Evolutionary conservation across 139 green algal species (phyloP), one percentile per base, ranked within the genome.

Genomic region (Deuterostichococcus epilithicus): DNA sequence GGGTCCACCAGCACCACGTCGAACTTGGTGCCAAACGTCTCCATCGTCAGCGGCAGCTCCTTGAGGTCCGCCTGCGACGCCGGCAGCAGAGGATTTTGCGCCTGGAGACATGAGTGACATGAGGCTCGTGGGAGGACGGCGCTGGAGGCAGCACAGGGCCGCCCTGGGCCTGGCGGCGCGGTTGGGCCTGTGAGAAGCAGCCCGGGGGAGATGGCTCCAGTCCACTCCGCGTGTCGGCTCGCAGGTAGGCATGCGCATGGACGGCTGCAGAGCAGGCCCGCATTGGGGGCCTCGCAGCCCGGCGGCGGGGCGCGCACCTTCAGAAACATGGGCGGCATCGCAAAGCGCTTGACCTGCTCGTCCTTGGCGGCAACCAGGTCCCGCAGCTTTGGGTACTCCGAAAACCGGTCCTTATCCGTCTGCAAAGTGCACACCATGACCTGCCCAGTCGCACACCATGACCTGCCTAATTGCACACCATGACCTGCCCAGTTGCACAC

Each of bases 1-100:
- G 91, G 91, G 78, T 96, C 91, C 3, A 96, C 84, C 37, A 96
- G 71, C 42, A 94, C 91, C 33, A 94, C 90, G 77, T 96, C 91
- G 85, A 94, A 94, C 70, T 90, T 92, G 42, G 90, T 94, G 59
- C 90, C 90, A 73, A 94, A 91, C 0, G 84, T 87, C 22, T 87
- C 81, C 34, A 77, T 66, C 18, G 28, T 78, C 0, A 94, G 84
- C 33, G 74, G 75, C 30, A 92, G 73, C 6, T 74, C 70, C 30
- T 73, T 74, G 28, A 96, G 78, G 81, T 96, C 91, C 25, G 89
- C 83, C 39, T 88, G 78, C 30, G 90, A 47, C 13, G 81, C 85
- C 44, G 81, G 74, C 23, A 83, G 78, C 22, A 83, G 85, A 6
- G 86, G 91, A 5, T 66, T 13, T 63, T 3, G 18, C 18, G n/a